Conservation (phyloP, 2,329 filamentous ascomycete genomes). For the Furcasterigmium sp. region DNA sequence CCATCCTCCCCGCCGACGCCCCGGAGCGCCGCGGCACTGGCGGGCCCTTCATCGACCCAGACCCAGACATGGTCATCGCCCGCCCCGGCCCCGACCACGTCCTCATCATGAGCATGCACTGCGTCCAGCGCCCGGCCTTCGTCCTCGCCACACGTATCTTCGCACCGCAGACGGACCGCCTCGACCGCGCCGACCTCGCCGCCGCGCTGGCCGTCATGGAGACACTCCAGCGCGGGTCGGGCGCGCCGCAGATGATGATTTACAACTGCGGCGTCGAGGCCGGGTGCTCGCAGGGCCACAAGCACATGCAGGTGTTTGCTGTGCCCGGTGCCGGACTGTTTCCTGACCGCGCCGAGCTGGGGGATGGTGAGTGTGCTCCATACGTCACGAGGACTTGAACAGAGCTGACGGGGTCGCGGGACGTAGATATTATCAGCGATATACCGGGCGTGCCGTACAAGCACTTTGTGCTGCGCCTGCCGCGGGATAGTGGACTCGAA, state of each 20-base stretch:
- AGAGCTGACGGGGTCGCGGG: too few species aligned
- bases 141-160: constrained; percentile 32
- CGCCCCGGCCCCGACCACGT: constrained; percentile 21
- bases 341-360: too few species aligned
- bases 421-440: too few species aligned
- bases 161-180: constrained; percentile 26
- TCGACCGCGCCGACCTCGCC: constrained; percentile 27
- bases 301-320: constrained; percentile 36
- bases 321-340: too few species aligned
- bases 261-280: constrained; percentile 39
- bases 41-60: constrained; percentile 20
- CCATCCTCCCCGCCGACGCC: constrained; percentile 12
- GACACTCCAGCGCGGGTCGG: too few species aligned
- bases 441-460: too few species aligned
- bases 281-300: constrained; percentile 36
- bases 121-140: constrained; percentile 26
- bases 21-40: constrained; percentile 16
- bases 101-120: constrained; percentile 29
- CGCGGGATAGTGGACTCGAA: too few species aligned
- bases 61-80: constrained; percentile 22
- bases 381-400: too few species aligned
- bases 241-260: constrained; percentile 26
- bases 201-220: constrained; percentile 29
- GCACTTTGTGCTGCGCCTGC: too few species aligned
- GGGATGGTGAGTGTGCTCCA: too few species aligned